Evolutionary conservation across 2,329 filamentous ascomycete genomes (phyloP).

Genomic region (Diaporthe helianthi): DNA sequence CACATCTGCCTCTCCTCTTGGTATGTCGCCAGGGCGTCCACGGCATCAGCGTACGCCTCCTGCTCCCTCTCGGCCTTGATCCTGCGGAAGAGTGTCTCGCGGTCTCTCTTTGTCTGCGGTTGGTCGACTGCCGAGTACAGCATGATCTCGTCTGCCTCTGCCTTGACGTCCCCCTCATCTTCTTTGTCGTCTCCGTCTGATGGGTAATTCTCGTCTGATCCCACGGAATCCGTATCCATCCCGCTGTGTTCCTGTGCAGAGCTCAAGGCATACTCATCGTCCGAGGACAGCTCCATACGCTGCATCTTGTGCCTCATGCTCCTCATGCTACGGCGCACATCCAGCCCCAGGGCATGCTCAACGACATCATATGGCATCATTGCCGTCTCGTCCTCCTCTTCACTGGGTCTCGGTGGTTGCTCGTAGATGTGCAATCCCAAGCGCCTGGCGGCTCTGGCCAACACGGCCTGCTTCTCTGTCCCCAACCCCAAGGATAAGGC

Average conservation of each 20-base stretch:
- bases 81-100: slow-evolving; percentile 45
- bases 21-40: slow-evolving; percentile 50
- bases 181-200: slow-evolving; percentile 28
- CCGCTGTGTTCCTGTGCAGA: neutral
- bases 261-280: slow-evolving; percentile 12
- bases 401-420: slow-evolving; percentile 39
- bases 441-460: slow-evolving; percentile 57
- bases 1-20: slow-evolving; percentile 55
- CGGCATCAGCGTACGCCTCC: slow-evolving; percentile 52
- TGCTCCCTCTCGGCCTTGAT: slow-evolving; percentile 51
- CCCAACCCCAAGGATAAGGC: slow-evolving; percentile 54
- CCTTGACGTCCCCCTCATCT: slow-evolving; percentile 33
- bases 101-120: slow-evolving; percentile 46
- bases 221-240: slow-evolving; percentile 3
- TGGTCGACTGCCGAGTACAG: slow-evolving; percentile 50
- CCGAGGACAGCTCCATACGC: slow-evolving; percentile 12
- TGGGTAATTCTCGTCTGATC: neutral
- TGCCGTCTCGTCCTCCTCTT: slow-evolving; percentile 38
- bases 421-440: slow-evolving; percentile 57
- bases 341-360: slow-evolving; percentile 47
- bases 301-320: slow-evolving; percentile 5
- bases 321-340: slow-evolving; percentile 13
- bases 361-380: slow-evolving; percentile 53
- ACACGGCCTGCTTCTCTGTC: slow-evolving; percentile 49
- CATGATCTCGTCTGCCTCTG: slow-evolving; percentile 53